phyloP scores from a whole-genome alignment of 2,329 filamentous ascomycete species.

The Colletotrichum lupini region DNA sequence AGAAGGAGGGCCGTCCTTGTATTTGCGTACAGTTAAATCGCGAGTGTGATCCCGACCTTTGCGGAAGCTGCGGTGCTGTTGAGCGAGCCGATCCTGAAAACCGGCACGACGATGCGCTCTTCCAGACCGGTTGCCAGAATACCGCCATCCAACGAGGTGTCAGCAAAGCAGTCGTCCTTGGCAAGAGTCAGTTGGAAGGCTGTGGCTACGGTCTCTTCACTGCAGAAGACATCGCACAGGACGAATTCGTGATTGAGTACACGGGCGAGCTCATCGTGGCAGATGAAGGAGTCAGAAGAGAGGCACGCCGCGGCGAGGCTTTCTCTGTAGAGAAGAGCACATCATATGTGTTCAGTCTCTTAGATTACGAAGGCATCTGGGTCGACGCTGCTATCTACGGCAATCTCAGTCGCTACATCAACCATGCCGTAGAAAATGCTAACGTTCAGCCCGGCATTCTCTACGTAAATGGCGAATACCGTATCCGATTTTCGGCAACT shows the following conservation, averaged over 20 bases:
- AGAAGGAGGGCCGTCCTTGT: slow-evolving; percentile 69
- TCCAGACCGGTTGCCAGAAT: slow-evolving; percentile 75
- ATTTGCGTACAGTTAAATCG: slow-evolving; percentile 78
- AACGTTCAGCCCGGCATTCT: slow-evolving; percentile 73
- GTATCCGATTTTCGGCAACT: slow-evolving; percentile 79
- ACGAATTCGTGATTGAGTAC: slow-evolving; percentile 85
- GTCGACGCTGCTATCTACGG: slow-evolving; percentile 82
- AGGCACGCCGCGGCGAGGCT: slow-evolving; percentile 68
- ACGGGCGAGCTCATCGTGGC: slow-evolving; percentile 80
- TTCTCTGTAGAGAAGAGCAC: slow-evolving; percentile 71
- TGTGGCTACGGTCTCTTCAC: slow-evolving; percentile 82
- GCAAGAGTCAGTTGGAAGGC: slow-evolving; percentile 73
- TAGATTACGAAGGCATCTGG: slow-evolving; percentile 71
- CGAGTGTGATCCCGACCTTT: slow-evolving; percentile 84
- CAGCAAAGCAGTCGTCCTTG: slow-evolving; percentile 74
- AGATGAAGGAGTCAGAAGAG: slow-evolving; percentile 76
- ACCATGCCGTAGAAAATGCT: slow-evolving; percentile 71
- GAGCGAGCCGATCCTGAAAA: slow-evolving; percentile 78
- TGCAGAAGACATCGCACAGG: slow-evolving; percentile 72
- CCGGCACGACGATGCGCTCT: slow-evolving; percentile 66
- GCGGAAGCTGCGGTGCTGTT: slow-evolving; percentile 74
- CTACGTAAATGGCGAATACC: slow-evolving; percentile 79
- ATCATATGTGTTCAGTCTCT: slow-evolving; percentile 72
- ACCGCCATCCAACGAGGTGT: slow-evolving; percentile 76
- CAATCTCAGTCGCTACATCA: slow-evolving; percentile 86